A percentile compares a stretch with the other conserved stretches of the same genome.
Conservation (phyloP, 148 eudicot genomes). For the Spergularia marina region DNA sequence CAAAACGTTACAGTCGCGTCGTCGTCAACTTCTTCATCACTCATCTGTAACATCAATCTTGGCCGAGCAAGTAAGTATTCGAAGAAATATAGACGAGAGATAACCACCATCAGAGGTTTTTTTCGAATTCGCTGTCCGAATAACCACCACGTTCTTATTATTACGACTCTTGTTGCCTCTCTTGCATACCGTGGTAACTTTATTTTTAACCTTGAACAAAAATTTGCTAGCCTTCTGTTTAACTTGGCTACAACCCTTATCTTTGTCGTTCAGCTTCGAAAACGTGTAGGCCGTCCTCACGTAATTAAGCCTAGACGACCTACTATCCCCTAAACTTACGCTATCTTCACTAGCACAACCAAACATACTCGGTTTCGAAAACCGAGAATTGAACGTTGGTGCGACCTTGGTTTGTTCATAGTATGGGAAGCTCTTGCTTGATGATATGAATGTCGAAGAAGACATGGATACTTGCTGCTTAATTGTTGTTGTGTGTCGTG, state of each 20-base stretch:
- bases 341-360: neutral
- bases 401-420: neutral
- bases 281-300: conserved; percentile 56
- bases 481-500: neutral
- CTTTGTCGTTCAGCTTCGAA: conserved; percentile 41
- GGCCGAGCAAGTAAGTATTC: conserved; percentile 39
- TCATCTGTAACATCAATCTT: conserved; percentile 29
- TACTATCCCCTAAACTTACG: conserved; percentile 39
- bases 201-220: conserved; percentile 30
- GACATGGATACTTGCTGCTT: conserved; percentile 27
- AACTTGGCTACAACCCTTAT: neutral
- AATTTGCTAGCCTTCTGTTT: conserved; percentile 39
- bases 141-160: neutral
- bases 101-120: conserved; percentile 22
- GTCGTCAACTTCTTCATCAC: neutral
- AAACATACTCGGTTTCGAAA: conserved; percentile 25
- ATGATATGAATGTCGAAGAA: conserved; percentile 44
- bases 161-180: neutral
- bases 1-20: no score
- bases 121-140: conserved; percentile 16
- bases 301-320: conserved; percentile 60
- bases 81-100: conserved; percentile 24
- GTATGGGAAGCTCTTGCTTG: conserved; percentile 27
- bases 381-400: conserved; percentile 26
- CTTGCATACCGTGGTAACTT: conserved; percentile 19